Evolutionary conservation across 1,284 basidiomycete species (phyloP).

Genomic region (Microbotryum intermedium): DNA sequence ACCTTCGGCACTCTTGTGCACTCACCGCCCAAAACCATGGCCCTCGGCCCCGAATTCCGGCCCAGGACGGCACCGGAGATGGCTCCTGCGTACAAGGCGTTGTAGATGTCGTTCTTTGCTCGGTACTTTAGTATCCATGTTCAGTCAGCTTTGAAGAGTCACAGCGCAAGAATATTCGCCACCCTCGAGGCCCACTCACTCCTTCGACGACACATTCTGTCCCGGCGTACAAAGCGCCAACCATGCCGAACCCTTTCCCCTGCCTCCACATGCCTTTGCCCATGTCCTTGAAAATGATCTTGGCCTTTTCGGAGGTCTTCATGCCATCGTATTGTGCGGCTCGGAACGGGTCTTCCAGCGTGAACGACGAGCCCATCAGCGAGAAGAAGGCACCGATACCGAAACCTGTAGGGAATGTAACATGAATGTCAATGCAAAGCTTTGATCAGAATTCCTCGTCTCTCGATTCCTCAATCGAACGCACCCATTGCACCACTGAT

Average conservation of each 20-base stretch:
- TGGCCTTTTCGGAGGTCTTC: conserved; percentile 61
- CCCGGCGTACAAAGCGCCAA: conserved; percentile 85
- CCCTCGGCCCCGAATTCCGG: conserved; percentile 64
- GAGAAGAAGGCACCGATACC: conserved; percentile 92
- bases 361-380: conserved; percentile 89
- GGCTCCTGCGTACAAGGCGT: conserved; percentile 49
- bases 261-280: conserved; percentile 82
- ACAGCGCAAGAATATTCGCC: conserved; percentile 4
- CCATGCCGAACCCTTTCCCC: conserved; percentile 89
- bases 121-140: conserved; percentile 57
- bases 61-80: conserved; percentile 50
- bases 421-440: too few species aligned
- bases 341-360: conserved; percentile 81
- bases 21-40: conserved; percentile 64
- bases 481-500: conserved; percentile 30
- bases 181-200: conserved; percentile 49
- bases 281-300: conserved; percentile 87
- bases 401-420: conserved; percentile 53
- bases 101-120: conserved; percentile 88
- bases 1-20: neutral
- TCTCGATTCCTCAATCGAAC: too few species aligned
- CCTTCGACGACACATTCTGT: conserved; percentile 94
- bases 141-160: neutral
- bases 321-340: conserved; percentile 43
- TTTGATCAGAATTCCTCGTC: too few species aligned